A percentile compares a stretch with the other conserved stretches of the same genome.
Evolutionary conservation across 2,329 filamentous ascomycete genomes (phyloP).

Genomic region (Ascochyta clinopodiicola): DNA sequence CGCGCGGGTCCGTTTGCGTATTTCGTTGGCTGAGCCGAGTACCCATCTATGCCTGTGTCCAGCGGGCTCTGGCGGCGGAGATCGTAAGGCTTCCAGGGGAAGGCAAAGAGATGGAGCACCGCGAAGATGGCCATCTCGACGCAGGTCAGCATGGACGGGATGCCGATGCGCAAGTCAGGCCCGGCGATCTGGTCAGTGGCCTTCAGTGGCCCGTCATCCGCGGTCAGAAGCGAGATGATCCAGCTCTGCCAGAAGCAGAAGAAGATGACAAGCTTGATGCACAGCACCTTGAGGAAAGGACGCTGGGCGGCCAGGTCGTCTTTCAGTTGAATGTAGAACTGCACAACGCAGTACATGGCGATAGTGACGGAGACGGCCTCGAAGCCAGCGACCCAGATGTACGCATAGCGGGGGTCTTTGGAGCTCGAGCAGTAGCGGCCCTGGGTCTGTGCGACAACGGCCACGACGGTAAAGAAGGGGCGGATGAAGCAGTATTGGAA

Average conservation of each 20-base stretch:
- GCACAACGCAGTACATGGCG: constrained; percentile 88
- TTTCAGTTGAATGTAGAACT: constrained; percentile 83
- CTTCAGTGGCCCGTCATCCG: constrained; percentile 68
- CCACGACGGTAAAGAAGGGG: constrained; percentile 78
- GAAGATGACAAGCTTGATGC: constrained; percentile 92
- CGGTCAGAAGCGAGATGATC: constrained; percentile 66
- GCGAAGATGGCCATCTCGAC: constrained; percentile 86
- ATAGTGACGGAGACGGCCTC: constrained; percentile 76
- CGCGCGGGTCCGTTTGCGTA: constrained; percentile 70
- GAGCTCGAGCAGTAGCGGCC: constrained; percentile 80
- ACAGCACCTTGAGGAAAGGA: constrained; percentile 80
- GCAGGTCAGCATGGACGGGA: constrained; percentile 78
- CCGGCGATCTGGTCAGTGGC: constrained; percentile 68
- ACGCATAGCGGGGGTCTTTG: constrained; percentile 77
- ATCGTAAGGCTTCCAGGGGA: constrained; percentile 75
- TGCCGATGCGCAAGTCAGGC: constrained; percentile 80
- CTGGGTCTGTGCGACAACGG: constrained; percentile 74
- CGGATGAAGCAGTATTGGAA: constrained; percentile 88
- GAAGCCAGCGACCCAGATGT: constrained; percentile 80
- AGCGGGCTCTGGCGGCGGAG: constrained; percentile 35
- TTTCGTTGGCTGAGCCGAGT: constrained; percentile 14
- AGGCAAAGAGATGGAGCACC: constrained; percentile 81
- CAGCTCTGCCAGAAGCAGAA: constrained; percentile 83
- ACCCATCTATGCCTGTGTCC: constrained; percentile 19
- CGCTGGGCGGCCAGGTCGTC: constrained; percentile 70